Base-by-base conservation (phyloP, 345 rosid species). In the Lepidium aucheri region DNA sequence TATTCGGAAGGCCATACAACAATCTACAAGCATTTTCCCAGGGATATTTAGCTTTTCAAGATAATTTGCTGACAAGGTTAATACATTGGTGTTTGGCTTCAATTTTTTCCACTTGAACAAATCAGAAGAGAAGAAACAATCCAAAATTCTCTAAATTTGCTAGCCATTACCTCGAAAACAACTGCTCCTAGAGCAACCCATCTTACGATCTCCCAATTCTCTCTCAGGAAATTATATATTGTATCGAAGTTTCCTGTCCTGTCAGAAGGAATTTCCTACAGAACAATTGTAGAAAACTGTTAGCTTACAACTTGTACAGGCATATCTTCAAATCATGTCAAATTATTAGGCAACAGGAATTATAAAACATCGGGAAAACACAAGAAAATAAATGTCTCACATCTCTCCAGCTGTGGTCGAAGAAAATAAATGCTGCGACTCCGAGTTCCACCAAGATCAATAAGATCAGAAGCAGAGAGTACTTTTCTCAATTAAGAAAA, bases 131-230 rank as follows among this genome's bases (percentile, higher is more conserved):
- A 51, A 64, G 34, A 38, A 46, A 47, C 8, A 4, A 35, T 52
- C 13, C 43, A 6, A 61, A 32, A 7, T 30, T 50, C 2, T 40
- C 14, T 24, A 44, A 30, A 9, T 55, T 45, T 20, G 66, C 17
- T 53, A 53, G 49, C 47, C 40, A 81, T 76, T 80, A 87, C 99
- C 97, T 94, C 95, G 70, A 94, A 83, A 53, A 85, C 32, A 74
- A 91, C 88, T 30, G 84, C 68, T 55, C 93, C 99, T 58, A 94
- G 95, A 60, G 97, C 99, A 35, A 84, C 91, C 99, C 99, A 94
- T 82, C 73, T 87, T 64, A 74, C 80, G 57, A 87, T 83, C 55
- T 39, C 77, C 99, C 99, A 94, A 61, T 91, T 77, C 61, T 84
- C 93, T 78, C 81, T 72, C 78, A 94, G 79, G 75, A 91, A 94